phyloP scores from a whole-genome alignment of 192 early-diverging fungal species.

The Geranomyces michiganensis region DNA sequence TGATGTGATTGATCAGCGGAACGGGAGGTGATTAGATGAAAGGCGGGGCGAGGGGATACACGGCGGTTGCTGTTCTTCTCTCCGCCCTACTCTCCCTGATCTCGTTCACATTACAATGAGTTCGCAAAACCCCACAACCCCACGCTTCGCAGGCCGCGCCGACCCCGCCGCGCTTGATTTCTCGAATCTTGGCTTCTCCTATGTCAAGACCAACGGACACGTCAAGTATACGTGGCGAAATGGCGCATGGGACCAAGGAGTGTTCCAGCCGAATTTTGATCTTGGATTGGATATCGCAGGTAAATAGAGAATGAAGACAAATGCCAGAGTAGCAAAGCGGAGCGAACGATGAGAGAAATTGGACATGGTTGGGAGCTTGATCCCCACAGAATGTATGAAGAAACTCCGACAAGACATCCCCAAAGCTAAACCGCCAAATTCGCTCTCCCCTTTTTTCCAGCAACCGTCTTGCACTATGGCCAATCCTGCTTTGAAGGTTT shows the following conservation, averaged over 20 bases:
- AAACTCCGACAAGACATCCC: too few species aligned
- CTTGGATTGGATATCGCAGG: slow-evolving; percentile 68
- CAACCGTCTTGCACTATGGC: slow-evolving; percentile 73
- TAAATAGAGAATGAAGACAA: slow-evolving; percentile 12
- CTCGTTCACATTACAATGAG: too few species aligned
- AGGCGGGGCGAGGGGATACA: too few species aligned
- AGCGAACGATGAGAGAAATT: too few species aligned
- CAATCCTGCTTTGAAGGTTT: slow-evolving; percentile 81
- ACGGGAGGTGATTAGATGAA: too few species aligned
- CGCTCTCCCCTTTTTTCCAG: slow-evolving; percentile 13
- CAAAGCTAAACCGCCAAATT: neutral
- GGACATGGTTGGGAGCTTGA: too few species aligned
- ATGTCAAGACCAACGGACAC: slow-evolving; percentile 64
- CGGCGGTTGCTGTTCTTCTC: too few species aligned
- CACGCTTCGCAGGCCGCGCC: neutral
- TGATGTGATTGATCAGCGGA: too few species aligned
- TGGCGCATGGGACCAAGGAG: slow-evolving; percentile 64
- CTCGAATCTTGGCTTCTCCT: slow-evolving; percentile 68
- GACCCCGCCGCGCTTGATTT: slow-evolving; percentile 58
- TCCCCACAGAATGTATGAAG: too few species aligned
- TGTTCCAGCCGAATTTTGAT: slow-evolving; percentile 54
- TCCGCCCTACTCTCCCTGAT: too few species aligned
- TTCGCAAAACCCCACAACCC: too few species aligned
- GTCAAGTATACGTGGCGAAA: slow-evolving; percentile 66
- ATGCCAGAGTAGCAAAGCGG: too few species aligned